These are phyloP conservation scores for Basidioascus undulatus DNA, from an alignment of 768 basidiomycete species.

Conservation along the genomic window DNA sequence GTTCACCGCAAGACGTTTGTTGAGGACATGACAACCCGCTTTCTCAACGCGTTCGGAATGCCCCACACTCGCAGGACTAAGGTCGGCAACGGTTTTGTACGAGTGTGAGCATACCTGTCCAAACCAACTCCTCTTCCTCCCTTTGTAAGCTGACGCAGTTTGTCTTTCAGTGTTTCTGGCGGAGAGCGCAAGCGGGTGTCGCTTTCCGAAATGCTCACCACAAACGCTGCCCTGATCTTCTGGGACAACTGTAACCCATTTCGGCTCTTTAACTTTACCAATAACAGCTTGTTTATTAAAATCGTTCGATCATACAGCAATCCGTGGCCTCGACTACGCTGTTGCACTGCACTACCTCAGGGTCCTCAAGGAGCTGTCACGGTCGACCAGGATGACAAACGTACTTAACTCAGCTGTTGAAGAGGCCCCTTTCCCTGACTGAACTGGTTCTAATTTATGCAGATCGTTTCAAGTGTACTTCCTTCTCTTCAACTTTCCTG, in stretches of 20 bases:
- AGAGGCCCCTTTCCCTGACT: too few species aligned
- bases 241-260: conserved; percentile 3
- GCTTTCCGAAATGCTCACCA: conserved; percentile 1
- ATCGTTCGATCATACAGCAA: neutral
- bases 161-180: conserved; percentile 3
- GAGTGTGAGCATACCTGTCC: too few species aligned
- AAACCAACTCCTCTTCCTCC: too few species aligned
- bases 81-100: too few species aligned
- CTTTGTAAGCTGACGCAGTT: too few species aligned
- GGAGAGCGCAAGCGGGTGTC: conserved; percentile 5
- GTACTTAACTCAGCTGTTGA: neutral
- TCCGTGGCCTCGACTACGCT: conserved; percentile 1
- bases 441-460: neutral
- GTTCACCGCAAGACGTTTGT: too few species aligned
- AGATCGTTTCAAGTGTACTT: neutral
- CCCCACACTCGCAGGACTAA: too few species aligned
- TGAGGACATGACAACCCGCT: too few species aligned
- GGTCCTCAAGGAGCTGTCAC: conserved; percentile 2
- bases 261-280: too few species aligned
- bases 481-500: too few species aligned
- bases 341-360: conserved; percentile 3
- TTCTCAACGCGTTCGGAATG: too few species aligned
- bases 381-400: conserved; percentile 4
- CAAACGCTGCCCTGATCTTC: conserved; percentile 5
- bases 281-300: neutral